phyloP scores from a whole-genome alignment of 371 early-diverging fungal genomes.

The Lichtheimia corymbifera region DNA sequence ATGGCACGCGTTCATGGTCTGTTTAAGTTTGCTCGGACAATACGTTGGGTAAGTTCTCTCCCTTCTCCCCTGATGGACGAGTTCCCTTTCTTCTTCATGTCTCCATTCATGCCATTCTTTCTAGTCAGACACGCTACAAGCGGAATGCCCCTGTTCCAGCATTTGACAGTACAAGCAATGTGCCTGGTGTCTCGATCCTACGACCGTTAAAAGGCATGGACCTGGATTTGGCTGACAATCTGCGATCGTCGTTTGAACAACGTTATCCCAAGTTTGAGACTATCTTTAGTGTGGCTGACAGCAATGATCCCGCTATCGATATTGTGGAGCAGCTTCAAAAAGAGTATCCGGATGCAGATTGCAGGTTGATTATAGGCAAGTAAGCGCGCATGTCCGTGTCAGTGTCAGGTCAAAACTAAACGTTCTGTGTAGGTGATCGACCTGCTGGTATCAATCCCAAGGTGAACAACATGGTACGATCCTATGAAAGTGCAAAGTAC shows the following conservation, averaged over 20 bases:
- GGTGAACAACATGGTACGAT: conserved; percentile 89
- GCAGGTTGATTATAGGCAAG: conserved; percentile 58
- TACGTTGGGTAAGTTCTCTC: conserved; percentile 37
- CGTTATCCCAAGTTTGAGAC: conserved; percentile 84
- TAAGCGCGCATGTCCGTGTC: too few species aligned
- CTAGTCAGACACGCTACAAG: conserved; percentile 49
- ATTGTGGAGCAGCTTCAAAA: conserved; percentile 71
- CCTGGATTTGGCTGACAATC: conserved; percentile 73
- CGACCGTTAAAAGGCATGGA: conserved; percentile 93
- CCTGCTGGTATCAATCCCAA: conserved; percentile 89
- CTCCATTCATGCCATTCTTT: not conserved
- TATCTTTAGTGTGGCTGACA: conserved; percentile 82
- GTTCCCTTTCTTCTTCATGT: not conserved
- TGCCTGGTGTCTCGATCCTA: conserved; percentile 80
- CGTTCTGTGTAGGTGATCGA: conserved; percentile 55
- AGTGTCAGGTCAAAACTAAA: too few species aligned
- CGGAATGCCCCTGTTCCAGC: conserved; percentile 44
- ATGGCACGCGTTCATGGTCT: conserved; percentile 46
- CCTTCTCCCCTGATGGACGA: too few species aligned
- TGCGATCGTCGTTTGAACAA: conserved; percentile 81
- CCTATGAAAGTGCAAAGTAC: conserved; percentile 77
- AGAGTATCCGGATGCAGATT: conserved; percentile 70
- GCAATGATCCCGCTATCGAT: conserved; percentile 74
- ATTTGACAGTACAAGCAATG: conserved; percentile 44
- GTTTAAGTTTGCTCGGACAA: conserved; percentile 44